Evolutionary conservation across 768 basidiomycete species (phyloP).

Genomic region (Phallus indusiatus): DNA sequence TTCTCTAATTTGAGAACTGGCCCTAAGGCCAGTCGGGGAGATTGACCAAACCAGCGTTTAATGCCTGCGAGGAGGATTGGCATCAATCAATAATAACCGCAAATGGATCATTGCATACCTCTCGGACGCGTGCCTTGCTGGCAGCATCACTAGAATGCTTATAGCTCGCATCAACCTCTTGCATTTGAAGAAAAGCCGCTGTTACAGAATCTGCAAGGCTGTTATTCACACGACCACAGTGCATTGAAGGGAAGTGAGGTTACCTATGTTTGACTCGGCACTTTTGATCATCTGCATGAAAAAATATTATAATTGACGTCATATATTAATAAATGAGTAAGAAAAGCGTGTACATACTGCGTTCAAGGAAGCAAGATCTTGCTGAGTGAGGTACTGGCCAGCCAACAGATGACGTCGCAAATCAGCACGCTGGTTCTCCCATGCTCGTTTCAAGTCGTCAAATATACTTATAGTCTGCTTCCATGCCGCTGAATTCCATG

Average conservation of each 20-base stretch:
- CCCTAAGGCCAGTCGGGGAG: slow-evolving; percentile 67
- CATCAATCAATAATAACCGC: background rate
- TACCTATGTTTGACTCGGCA: slow-evolving; percentile 22
- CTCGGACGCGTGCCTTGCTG: slow-evolving; percentile 67
- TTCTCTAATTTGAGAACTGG: background rate
- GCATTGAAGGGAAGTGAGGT: background rate
- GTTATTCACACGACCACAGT: slow-evolving; percentile 29
- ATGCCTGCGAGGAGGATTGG: slow-evolving; percentile 25
- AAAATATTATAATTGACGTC: background rate
- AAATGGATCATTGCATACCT: slow-evolving; percentile 19
- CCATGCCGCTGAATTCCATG: slow-evolving; percentile 65
- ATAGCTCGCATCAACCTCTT: slow-evolving; percentile 64
- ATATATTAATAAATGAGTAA: background rate
- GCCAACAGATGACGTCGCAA: slow-evolving; percentile 6
- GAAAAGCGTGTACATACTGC: slow-evolving; percentile 32
- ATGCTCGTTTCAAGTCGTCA: slow-evolving; percentile 55
- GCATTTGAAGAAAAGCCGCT: slow-evolving; percentile 67
- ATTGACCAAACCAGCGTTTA: slow-evolving; percentile 60
- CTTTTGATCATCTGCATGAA: slow-evolving; percentile 21
- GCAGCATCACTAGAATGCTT: slow-evolving; percentile 63
- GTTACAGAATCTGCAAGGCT: slow-evolving; percentile 44
- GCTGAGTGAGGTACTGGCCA: slow-evolving; percentile 12
- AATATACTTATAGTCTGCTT: slow-evolving; percentile 57
- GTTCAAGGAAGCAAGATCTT: slow-evolving; percentile 48
- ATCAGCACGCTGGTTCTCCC: slow-evolving; percentile 47